Conservation (phyloP, 2,329 filamentous ascomycete species). For the Amphichorda felina region DNA sequence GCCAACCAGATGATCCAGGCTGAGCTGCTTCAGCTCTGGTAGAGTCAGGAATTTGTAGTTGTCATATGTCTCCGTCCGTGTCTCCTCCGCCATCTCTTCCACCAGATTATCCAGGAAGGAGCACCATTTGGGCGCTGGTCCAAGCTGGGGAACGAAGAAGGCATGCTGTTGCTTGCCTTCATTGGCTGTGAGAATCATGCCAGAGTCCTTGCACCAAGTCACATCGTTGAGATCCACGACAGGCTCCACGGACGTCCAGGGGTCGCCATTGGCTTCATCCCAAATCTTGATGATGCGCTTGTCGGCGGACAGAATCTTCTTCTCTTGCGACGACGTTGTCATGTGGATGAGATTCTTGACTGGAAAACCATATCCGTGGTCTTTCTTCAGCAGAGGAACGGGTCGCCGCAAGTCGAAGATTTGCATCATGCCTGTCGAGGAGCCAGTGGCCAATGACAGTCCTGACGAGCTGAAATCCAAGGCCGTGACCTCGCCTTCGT, state of each 20-base stretch:
- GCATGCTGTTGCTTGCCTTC: constrained; percentile 91
- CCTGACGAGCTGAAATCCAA: constrained; percentile 78
- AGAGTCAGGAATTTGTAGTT: constrained; percentile 98
- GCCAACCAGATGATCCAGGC: constrained; percentile 78
- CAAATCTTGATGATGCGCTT: constrained; percentile 93
- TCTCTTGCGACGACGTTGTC: constrained; percentile 61
- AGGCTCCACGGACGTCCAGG: constrained; percentile 94
- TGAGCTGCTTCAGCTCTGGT: constrained; percentile 74
- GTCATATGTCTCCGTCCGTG: constrained; percentile 76
- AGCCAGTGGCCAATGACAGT: constrained; percentile 73
- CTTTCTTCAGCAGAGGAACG: constrained; percentile 74
- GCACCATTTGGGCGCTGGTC: constrained; percentile 90
- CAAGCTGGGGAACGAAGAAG: constrained; percentile 89
- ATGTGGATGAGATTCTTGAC: constrained; percentile 73
- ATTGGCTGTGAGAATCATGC: constrained; percentile 94
- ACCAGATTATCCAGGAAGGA: constrained; percentile 95
- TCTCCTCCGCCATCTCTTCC: constrained; percentile 92
- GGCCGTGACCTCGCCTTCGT: constrained; percentile 69
- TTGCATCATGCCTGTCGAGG: constrained; percentile 78
- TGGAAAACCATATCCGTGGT: constrained; percentile 89
- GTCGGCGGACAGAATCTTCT: constrained; percentile 84
- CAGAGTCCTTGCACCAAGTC: constrained; percentile 81
- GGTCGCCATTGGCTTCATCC: constrained; percentile 69
- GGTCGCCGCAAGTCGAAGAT: constrained; percentile 89
- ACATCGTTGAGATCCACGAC: constrained; percentile 91